Evolutionary conservation across 495 filamentous ascomycete species (phyloP), one percentile per base, ranked within the genome.

Genomic region (Hypoxylon rickii): DNA sequence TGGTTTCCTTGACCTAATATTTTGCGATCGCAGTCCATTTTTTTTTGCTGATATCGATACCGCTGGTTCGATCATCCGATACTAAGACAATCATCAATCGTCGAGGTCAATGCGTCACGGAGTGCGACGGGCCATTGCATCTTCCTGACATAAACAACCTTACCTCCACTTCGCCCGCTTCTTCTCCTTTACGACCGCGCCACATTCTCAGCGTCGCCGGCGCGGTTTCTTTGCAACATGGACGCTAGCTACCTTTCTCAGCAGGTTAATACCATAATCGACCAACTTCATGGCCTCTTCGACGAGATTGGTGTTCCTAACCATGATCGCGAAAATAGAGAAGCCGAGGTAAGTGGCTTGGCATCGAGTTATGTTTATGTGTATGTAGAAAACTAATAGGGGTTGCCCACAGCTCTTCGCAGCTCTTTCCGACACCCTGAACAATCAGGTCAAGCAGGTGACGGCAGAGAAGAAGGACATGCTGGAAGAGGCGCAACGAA

Each of bases 281-380:
- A 81, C 67, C 89, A 96, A 73, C 79, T 99, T 38, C 92, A 97
- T 74, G 88, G 87, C 36, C 80, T 97, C 41, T 99, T 95, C 65
- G 94, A 97, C 71, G 93, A 97, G 58, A 97, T 99, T 62, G 94
- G 94, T 29, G 86, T 99, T 36, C 80, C 91, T 13, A 83, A 73
- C 65, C 89, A 95, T 84, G 94, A 96, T 73, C 86, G 95, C 55
- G 91, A 97, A 53, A 78, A 81, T 3, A 80, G 95, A 51, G 92
- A 97, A 69, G 79, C 88, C 63, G 87, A 95, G 83, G 90, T 96
- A 75, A 60, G 78, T 71, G 54, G 45, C 24, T 29, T 51, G 21
- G 13, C 46, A 49, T 52, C 40, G 8, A 40, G 24, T 18, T 31
- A 19, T 7, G 26, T 55, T 20, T 22, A 19, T 39, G 38, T 29